These are phyloP conservation scores for Sequoia sempervirens DNA, from an alignment of 75 land plant species.

Conservation along the genomic window DNA sequence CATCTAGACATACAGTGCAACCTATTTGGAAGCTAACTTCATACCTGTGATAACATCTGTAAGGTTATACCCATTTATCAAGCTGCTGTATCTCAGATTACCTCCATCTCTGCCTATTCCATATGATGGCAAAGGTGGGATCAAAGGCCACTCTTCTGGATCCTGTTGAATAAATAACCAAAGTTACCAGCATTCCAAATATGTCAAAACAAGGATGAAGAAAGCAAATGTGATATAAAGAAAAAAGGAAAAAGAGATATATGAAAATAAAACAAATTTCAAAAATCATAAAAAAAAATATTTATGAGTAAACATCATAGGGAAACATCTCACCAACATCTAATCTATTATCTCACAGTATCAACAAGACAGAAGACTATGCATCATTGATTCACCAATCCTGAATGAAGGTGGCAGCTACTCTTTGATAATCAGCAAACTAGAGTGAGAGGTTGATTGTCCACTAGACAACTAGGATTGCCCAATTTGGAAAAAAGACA, in stretches of 20 bases:
- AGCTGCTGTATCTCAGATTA: constrained; percentile 48
- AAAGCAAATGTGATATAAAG: background rate
- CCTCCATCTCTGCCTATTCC: constrained; percentile 60
- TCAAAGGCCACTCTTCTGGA: constrained; percentile 43
- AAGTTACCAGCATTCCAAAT: background rate
- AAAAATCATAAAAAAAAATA: background rate
- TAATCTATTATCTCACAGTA: background rate
- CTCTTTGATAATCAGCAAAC: no score
- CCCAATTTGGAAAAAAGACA: no score
- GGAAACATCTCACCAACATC: background rate
- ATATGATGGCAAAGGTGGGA: constrained; percentile 61
- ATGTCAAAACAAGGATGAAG: background rate
- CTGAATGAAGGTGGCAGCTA: no score
- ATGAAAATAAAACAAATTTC: background rate
- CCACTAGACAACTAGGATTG: no score
- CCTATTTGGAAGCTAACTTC: background rate
- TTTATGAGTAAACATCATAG: background rate
- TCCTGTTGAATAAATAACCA: constrained; percentile 26
- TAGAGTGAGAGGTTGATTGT: no score
- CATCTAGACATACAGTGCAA: background rate
- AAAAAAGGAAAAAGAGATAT: background rate
- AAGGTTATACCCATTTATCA: constrained; percentile 58
- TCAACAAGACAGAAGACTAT: background rate
- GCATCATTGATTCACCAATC: background rate
- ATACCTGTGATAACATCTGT: constrained; percentile 71